Base-by-base conservation (phyloP, 805 yeast genomes). In the Ogataea nonfermentans region DNA sequence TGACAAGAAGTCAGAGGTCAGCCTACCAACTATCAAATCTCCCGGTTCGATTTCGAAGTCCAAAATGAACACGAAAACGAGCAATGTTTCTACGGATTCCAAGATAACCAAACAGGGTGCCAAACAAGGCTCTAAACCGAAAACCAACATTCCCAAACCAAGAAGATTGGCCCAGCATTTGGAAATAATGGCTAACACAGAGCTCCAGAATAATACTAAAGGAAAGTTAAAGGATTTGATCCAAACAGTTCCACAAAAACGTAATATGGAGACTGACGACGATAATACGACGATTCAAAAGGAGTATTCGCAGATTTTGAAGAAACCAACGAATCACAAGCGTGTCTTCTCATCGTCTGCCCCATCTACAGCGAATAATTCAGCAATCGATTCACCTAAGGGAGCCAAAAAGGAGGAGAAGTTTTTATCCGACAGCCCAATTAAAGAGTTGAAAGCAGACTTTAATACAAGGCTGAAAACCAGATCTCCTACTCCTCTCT, bases 321-420 rank as follows among this genome's bases (percentile, higher is more conserved):
- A 55, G 29, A 51, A 44, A 14, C 45, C 41, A 6, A 49, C 56
- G 2, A 57, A 54, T 10, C 51, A 38, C 31, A 57, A 55, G 30
- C 40, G 52, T 6, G 37, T 44, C 7, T 57, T 57, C 26, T 57
- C 62, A 1, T 51, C 56, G 4, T 50, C 56, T 19, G 26, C 35
- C 10, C 36, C 51, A 4, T 22, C 48, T 6, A 33, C 49, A 1
- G 47, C 48, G 5, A 37, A 35, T 22, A 41, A 23, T 12, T 32
- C 41, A 5, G 35, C 29, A 9, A 23, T 40, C 12, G 27, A 24
- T 14, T 14, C 24, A n/a, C 25, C 37, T 2, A 22, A 36, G 20
- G 29, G 30, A 22, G 23, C 43, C 11, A 27, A 29, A 10, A 12
- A 28, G 35, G 33, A 28, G 20, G 29, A 25, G 1, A 31, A 19